These are phyloP conservation scores for Mycosphaerella arachidis DNA, from an alignment of 2,329 filamentous ascomycete genomes.

Conservation along the genomic window DNA sequence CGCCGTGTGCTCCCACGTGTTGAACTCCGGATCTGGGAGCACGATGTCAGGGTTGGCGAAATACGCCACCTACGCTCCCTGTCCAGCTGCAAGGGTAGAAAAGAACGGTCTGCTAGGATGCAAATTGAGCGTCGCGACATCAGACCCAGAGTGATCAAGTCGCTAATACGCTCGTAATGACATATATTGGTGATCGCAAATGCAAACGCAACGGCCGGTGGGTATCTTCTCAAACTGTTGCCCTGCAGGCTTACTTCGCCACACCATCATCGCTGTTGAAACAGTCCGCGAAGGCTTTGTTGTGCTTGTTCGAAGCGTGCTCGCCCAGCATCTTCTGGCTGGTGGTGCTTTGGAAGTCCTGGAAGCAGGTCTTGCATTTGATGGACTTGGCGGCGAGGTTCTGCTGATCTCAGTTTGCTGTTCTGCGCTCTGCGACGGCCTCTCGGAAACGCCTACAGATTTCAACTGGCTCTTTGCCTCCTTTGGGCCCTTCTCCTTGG, in stretches of 20 bases:
- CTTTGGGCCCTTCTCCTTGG: neutral
- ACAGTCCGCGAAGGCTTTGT: slow-evolving; percentile 65
- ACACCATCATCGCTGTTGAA: slow-evolving; percentile 40
- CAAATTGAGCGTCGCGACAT: too few species aligned
- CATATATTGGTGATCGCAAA: neutral
- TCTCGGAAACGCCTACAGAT: neutral
- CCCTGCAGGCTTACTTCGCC: neutral
- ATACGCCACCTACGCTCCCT: too few species aligned
- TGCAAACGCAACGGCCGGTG: neutral
- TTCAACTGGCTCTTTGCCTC: slow-evolving; percentile 6
- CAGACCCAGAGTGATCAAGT: neutral
- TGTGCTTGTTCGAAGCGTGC: slow-evolving; percentile 73
- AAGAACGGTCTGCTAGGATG: too few species aligned
- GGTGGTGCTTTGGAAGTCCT: slow-evolving; percentile 73
- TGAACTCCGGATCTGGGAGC: too few species aligned
- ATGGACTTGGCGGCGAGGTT: slow-evolving; percentile 71
- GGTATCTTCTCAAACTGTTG: neutral
- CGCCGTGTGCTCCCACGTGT: too few species aligned
- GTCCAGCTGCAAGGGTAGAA: too few species aligned
- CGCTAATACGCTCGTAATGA: neutral
- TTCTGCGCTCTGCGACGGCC: neutral
- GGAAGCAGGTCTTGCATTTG: slow-evolving; percentile 71
- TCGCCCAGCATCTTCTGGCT: slow-evolving; percentile 66
- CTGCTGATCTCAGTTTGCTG: slow-evolving; percentile 36
- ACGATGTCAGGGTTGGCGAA: too few species aligned